Percentiles rank a stretch among this genome's conserved stretches.
Evolutionary conservation across 805 yeast genomes (phyloP).

Genomic region (Kodamaea restingae): DNA sequence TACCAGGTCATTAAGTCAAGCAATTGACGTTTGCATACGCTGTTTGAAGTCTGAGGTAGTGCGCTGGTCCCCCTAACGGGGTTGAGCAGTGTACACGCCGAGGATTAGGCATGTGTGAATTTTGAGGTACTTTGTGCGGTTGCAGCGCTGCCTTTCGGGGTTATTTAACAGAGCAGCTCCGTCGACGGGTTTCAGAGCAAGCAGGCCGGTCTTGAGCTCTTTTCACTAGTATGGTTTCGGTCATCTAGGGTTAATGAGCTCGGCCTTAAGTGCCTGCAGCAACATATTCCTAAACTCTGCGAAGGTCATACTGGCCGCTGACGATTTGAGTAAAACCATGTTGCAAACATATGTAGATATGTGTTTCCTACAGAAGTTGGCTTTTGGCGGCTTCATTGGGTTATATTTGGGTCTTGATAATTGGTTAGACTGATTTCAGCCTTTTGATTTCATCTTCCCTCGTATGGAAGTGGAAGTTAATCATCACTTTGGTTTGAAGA

Average conservation of each 20-base stretch:
- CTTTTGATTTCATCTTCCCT: too few relatives aligned
- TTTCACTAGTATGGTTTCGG: constrained; percentile 12
- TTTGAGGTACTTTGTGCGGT: constrained; percentile 11
- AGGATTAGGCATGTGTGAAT: constrained; percentile 19
- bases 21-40: constrained; percentile 15
- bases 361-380: too few relatives aligned
- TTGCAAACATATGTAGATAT: constrained; percentile 72
- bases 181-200: constrained; percentile 93
- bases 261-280: constrained; percentile 69
- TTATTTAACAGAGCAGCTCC: constrained; percentile 84
- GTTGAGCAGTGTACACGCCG: constrained; percentile 44
- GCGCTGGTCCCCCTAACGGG: constrained; percentile 42
- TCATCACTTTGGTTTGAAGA: too few relatives aligned
- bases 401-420: too few relatives aligned
- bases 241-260: constrained; percentile 45
- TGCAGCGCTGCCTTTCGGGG: constrained; percentile 23
- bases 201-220: constrained; percentile 63
- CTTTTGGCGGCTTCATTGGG: too few relatives aligned
- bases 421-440: too few relatives aligned
- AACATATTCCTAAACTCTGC: constrained; percentile 99
- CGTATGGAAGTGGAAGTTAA: too few relatives aligned
- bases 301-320: constrained; percentile 84
- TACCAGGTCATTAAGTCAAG: constrained; percentile 15
- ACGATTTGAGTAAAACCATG: constrained; percentile 99
- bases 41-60: constrained; percentile 19